Conservation (phyloP, 106 monocot species). For the Cymbidium sinense region DNA sequence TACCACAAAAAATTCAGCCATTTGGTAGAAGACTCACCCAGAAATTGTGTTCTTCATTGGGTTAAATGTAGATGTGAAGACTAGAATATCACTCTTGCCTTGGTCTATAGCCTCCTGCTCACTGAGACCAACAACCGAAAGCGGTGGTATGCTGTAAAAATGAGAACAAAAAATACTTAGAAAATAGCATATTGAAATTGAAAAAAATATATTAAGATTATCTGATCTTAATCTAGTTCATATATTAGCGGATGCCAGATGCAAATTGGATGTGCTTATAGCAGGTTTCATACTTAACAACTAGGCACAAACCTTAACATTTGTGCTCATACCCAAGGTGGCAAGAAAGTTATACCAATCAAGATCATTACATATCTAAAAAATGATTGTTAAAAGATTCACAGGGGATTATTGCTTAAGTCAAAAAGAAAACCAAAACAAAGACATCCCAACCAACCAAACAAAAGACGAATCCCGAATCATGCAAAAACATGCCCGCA, state of each 20-base stretch:
- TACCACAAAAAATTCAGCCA: not conserved
- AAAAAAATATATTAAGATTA: not conserved
- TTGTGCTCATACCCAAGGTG: not conserved
- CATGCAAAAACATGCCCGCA: too few relatives aligned
- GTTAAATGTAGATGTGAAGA: conserved; percentile 84
- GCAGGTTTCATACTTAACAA: not conserved
- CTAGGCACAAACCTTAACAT: not conserved
- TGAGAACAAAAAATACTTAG: conserved; percentile 1
- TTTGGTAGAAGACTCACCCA: conserved; percentile 37
- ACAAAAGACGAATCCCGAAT: too few relatives aligned
- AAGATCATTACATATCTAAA: not conserved
- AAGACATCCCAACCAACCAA: not conserved
- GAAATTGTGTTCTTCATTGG: conserved; percentile 98
- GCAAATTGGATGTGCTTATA: not conserved
- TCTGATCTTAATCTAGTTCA: not conserved
- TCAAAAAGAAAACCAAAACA: not conserved
- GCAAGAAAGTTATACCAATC: not conserved
- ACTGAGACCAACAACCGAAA: conserved; percentile 85
- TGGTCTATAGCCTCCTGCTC: conserved; percentile 84
- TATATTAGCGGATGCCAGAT: not conserved
- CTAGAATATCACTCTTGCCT: conserved; percentile 60
- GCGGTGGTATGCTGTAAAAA: conserved; percentile 76
- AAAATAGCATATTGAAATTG: not conserved
- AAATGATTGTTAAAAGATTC: too few relatives aligned
- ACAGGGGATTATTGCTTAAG: not conserved